Evolutionary conservation across 2,329 filamentous ascomycete species (phyloP).

Genomic region (Microascus cirrosus): DNA sequence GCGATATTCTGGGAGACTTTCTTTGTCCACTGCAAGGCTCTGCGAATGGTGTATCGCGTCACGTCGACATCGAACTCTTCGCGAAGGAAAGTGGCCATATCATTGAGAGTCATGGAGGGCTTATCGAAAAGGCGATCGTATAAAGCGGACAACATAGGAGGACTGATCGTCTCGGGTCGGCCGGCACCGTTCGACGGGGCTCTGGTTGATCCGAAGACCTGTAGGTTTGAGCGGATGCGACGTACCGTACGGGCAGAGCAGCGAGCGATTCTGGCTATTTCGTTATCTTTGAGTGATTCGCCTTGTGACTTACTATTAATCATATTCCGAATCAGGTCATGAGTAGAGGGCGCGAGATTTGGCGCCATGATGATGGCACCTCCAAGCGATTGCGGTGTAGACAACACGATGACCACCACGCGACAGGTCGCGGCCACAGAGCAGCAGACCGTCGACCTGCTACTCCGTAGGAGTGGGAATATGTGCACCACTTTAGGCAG

Average conservation of each 20-base stretch:
- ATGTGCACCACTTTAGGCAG: too few species aligned
- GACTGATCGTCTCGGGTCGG: background rate
- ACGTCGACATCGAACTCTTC: background rate
- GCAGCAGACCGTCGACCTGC: too few species aligned
- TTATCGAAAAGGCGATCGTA: background rate
- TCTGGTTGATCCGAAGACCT: background rate
- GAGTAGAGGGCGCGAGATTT: background rate
- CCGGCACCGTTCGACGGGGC: background rate
- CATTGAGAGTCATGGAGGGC: background rate
- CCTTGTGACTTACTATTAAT: background rate
- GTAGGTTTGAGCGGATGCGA: background rate
- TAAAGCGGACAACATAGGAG: background rate
- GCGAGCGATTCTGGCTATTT: background rate
- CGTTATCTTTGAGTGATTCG: background rate
- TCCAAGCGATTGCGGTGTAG: too few species aligned
- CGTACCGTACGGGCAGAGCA: background rate
- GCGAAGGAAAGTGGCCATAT: background rate
- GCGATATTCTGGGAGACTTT: constrained; percentile 18
- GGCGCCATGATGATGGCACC: background rate
- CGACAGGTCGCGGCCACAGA: too few species aligned
- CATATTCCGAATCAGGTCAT: background rate
- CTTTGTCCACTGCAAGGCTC: constrained; percentile 16
- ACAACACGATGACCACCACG: too few species aligned
- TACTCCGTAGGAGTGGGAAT: too few species aligned
- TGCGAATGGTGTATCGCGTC: constrained; percentile 10